phyloP scores from a whole-genome alignment of 164 flowering plant genomes.

The Piper longum region DNA sequence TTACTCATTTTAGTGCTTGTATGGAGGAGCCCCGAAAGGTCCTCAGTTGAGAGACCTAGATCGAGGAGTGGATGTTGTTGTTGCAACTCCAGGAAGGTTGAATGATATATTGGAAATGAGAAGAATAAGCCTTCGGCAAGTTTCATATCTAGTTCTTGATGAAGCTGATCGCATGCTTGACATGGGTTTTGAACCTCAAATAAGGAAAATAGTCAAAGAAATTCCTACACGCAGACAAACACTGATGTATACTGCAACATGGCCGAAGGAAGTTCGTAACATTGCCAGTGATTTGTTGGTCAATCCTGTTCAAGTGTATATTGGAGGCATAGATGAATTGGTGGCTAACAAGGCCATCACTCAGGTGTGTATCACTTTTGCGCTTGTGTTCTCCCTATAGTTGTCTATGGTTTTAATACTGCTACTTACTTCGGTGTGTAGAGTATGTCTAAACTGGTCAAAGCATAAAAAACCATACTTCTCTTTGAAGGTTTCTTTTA shows the following conservation, averaged over 20 bases:
- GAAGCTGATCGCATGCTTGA: conserved; percentile 98
- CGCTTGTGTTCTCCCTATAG: background rate
- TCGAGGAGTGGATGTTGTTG: conserved; percentile 73
- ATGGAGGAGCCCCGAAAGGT: conserved; percentile 89
- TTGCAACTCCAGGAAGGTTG: conserved; percentile 92
- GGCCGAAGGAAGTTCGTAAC: conserved; percentile 90
- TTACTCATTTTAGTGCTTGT: conserved; percentile 38
- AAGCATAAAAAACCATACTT: no score
- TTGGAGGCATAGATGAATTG: conserved; percentile 79
- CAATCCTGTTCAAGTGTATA: conserved; percentile 84
- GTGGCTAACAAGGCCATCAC: conserved; percentile 91
- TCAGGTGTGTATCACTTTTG: conserved; percentile 33
- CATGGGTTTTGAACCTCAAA: conserved; percentile 98
- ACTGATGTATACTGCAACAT: conserved; percentile 91
- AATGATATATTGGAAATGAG: conserved; percentile 82
- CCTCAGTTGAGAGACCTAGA: conserved; percentile 69
- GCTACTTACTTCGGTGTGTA: background rate
- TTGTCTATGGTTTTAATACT: background rate
- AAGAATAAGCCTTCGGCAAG: conserved; percentile 55
- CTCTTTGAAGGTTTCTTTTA: no score
- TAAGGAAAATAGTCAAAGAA: conserved; percentile 74
- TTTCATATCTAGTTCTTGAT: conserved; percentile 77
- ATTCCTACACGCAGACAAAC: conserved; percentile 79
- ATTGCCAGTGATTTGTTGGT: conserved; percentile 78
- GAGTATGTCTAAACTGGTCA: background rate